phyloP scores from a whole-genome alignment of 2,329 filamentous ascomycete genomes.

The Plenodomus tracheiphilus region DNA sequence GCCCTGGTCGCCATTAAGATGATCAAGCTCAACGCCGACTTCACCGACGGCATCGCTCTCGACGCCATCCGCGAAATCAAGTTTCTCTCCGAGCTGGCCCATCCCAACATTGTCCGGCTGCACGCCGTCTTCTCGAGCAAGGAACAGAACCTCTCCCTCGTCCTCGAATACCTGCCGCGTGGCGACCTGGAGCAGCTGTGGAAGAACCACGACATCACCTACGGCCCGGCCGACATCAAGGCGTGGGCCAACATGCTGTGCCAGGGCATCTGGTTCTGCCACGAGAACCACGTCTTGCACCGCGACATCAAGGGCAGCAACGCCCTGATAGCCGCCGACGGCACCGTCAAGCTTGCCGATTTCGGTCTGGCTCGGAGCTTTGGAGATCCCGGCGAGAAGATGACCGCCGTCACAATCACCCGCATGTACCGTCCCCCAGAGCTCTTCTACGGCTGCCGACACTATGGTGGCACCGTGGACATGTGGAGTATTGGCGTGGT shows the following conservation, averaged over 20 bases:
- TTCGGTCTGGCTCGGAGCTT: slow-evolving; percentile 92
- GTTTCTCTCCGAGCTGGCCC: slow-evolving; percentile 88
- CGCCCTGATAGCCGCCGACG: slow-evolving; percentile 87
- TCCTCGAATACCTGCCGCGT: slow-evolving; percentile 90
- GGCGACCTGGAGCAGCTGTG: slow-evolving; percentile 88
- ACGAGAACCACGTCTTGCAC: slow-evolving; percentile 90
- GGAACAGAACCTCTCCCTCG: slow-evolving; percentile 93
- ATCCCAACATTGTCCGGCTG: slow-evolving; percentile 93
- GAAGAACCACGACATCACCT: slow-evolving; percentile 79
- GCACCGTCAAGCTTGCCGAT: slow-evolving; percentile 94
- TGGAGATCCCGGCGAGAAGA: slow-evolving; percentile 81
- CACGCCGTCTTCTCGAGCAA: slow-evolving; percentile 94
- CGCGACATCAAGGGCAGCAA: slow-evolving; percentile 99
- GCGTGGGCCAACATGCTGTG: slow-evolving; percentile 98
- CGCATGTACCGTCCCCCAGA: slow-evolving; percentile 96
- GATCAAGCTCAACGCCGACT: slow-evolving; percentile 84
- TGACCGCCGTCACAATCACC: slow-evolving; percentile 96
- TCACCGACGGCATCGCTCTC: slow-evolving; percentile 87
- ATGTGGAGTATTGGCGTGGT: slow-evolving; percentile 93
- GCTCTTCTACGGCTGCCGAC: slow-evolving; percentile 84
- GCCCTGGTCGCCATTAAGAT: slow-evolving; percentile 89
- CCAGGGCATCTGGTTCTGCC: slow-evolving; percentile 93
- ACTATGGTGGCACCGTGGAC: slow-evolving; percentile 90
- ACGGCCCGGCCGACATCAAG: slow-evolving; percentile 89
- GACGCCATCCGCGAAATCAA: slow-evolving; percentile 96